phyloP scores from a whole-genome alignment of 2,329 filamentous ascomycete genomes.

The Leptographium radiaticola region DNA sequence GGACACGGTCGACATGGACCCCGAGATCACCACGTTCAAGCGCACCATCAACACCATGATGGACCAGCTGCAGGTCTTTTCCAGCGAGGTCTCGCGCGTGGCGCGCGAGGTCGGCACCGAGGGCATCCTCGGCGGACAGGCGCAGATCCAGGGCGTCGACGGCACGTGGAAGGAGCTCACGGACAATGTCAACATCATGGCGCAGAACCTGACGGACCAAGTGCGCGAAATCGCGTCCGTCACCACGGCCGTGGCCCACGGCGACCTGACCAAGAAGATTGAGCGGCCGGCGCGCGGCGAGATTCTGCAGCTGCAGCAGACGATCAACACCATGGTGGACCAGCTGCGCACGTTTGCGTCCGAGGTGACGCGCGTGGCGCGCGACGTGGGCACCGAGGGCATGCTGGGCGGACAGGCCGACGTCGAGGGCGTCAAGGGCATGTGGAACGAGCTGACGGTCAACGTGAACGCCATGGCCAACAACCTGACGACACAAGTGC shows the following conservation, averaged over 20 bases:
- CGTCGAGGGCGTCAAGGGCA: slow-evolving; percentile 72
- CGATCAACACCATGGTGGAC: slow-evolving; percentile 83
- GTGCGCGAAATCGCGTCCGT: slow-evolving; percentile 78
- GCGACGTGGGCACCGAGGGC: slow-evolving; percentile 75
- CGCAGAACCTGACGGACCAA: slow-evolving; percentile 69
- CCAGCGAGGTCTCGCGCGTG: slow-evolving; percentile 87
- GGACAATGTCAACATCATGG: slow-evolving; percentile 78
- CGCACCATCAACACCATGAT: slow-evolving; percentile 99
- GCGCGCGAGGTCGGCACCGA: slow-evolving; percentile 94
- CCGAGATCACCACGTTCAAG: slow-evolving; percentile 96
- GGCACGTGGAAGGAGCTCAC: slow-evolving; percentile 97
- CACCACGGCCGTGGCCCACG: slow-evolving; percentile 70
- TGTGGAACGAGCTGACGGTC: slow-evolving; percentile 79
- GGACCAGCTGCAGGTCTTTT: slow-evolving; percentile 93
- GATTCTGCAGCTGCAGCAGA: slow-evolving; percentile 72
- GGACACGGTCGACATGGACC: slow-evolving; percentile 92
- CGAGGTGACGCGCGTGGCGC: slow-evolving; percentile 69
- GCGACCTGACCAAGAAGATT: slow-evolving; percentile 75
- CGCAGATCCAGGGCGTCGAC: slow-evolving; percentile 84
- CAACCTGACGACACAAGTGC: slow-evolving; percentile 76
- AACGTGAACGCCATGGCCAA: slow-evolving; percentile 85
- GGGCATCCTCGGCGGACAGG: slow-evolving; percentile 85
- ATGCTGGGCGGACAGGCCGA: slow-evolving; percentile 72
- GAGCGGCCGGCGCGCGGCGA: slow-evolving; percentile 69
- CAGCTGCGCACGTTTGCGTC: slow-evolving; percentile 73